Percentiles rank a stretch among this genome's conserved stretches.
These are phyloP conservation scores for Rhizophora mangle DNA, from an alignment of 345 rosid species.

Conservation along the genomic window DNA sequence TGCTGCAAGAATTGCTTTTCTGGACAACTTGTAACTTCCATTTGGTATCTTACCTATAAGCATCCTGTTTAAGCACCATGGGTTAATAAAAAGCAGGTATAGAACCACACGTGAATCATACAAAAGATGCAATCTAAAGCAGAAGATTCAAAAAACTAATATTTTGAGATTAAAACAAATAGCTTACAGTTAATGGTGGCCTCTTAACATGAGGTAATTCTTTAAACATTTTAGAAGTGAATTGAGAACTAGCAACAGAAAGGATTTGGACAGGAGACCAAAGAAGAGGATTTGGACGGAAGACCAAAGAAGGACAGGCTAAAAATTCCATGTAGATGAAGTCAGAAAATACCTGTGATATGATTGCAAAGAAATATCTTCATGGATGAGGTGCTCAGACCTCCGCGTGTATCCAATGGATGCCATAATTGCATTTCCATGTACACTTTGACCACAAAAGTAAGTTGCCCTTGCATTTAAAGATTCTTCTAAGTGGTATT, in stretches of 20 bases:
- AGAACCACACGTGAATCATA: not conserved
- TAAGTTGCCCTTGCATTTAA: slow-evolving; percentile 76
- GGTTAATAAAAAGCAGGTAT: not conserved
- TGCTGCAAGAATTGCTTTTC: slow-evolving; percentile 65
- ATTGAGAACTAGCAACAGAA: slow-evolving; percentile 3
- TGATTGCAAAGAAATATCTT: slow-evolving; percentile 57
- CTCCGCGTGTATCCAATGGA: slow-evolving; percentile 83
- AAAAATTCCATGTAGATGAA: not conserved
- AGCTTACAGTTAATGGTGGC: too few species aligned
- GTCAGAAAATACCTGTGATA: slow-evolving; percentile 63
- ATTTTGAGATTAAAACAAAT: too few species aligned
- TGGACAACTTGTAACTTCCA: slow-evolving; percentile 77
- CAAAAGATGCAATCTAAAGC: slow-evolving; percentile 1
- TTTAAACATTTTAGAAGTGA: not conserved
- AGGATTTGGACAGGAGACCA: not conserved
- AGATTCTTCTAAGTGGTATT: slow-evolving; percentile 31
- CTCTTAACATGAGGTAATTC: not conserved
- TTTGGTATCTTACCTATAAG: slow-evolving; percentile 63
- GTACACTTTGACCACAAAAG: slow-evolving; percentile 62
- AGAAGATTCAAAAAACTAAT: not conserved
- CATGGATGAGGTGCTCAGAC: slow-evolving; percentile 57
- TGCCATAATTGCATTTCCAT: slow-evolving; percentile 84
- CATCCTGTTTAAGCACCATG: slow-evolving; percentile 39
- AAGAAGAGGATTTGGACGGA: not conserved
- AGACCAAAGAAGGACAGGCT: not conserved